Base-by-base conservation (phyloP, 1,284 basidiomycete genomes). In the Trichosporon sp. region DNA sequence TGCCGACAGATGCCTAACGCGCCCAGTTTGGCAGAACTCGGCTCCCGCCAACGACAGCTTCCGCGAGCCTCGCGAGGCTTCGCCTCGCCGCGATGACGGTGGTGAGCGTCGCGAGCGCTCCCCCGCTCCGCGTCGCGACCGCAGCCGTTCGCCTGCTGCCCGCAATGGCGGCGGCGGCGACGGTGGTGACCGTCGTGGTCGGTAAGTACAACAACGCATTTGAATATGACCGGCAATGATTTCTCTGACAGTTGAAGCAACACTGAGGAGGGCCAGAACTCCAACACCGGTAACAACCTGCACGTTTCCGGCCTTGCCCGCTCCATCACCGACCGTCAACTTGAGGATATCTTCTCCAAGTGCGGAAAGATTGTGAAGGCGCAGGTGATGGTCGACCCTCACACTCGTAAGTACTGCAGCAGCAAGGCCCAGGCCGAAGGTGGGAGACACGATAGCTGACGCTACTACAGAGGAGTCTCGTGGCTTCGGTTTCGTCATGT, bases 401-500 rank as follows among this genome's bases (percentile, higher is more conserved):
- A 97, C 82, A 89, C 90, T 66, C 89, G 92, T 77, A 58, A 19
- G 76, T 74, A 14, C n/a, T 11, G 6, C 32, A 11, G 32, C 6
- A 32, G n/a, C n/a, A n/a, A n/a, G n/a, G n/a, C n/a, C n/a, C 32
- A 6, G 32, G 32, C 37, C n/a, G 16, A 14, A n/a, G 25, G 13
- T 3, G 46, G 3, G 13, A 10, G 3, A 13, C 13, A 3, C 44
- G 9, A 2, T 6, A 52, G 27, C 36, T 63, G 31, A 63, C 59
- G 16, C 11, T 3, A 19, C 13, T 13, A 1, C 61, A 78, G 77
- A 74, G 73, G 95, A 97, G 76, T 94, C 93, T 62, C 91, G 95
- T 75, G 95, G 95, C 37, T 98, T 99, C 73, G 95, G 92, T 52
- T 99, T 99, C 80, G 95, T 99, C 74, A 97, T 93, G 63, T 95